Conservation (phyloP, 768 basidiomycete genomes). For the Piloderma croceum region DNA sequence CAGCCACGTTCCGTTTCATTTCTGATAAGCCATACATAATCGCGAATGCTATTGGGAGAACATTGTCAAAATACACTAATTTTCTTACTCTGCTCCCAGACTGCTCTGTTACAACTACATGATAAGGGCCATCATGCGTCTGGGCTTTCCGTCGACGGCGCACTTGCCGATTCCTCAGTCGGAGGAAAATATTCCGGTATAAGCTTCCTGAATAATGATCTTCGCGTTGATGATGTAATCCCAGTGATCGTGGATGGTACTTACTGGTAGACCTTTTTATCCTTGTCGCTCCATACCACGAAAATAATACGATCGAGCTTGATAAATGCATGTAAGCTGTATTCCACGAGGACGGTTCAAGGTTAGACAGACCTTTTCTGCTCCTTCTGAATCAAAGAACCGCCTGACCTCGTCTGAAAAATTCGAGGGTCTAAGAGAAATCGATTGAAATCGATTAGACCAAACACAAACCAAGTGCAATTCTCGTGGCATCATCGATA, state of each 20-base stretch:
- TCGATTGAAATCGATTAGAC: no score
- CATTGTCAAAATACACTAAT: no score
- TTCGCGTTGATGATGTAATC: slow-evolving; percentile 3
- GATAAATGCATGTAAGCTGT: neutral
- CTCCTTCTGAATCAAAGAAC: slow-evolving; percentile 50
- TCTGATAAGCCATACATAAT: no score
- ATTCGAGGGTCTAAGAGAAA: no score
- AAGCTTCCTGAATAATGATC: slow-evolving; percentile 35
- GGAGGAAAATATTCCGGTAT: slow-evolving; percentile 63
- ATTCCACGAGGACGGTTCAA: neutral
- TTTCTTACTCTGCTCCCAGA: no score
- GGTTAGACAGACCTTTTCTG: slow-evolving; percentile 26
- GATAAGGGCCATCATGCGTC: no score
- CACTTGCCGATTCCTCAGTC: no score
- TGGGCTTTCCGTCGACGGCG: no score
- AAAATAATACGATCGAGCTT: slow-evolving; percentile 73
- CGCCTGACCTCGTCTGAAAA: slow-evolving; percentile 46
- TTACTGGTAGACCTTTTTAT: slow-evolving; percentile 62
- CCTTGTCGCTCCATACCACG: slow-evolving; percentile 63
- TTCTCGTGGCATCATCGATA: slow-evolving; percentile 60
- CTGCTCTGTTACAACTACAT: no score
- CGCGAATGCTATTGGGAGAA: no score
- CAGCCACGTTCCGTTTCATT: no score
- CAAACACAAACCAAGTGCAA: no score
- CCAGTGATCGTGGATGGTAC: slow-evolving; percentile 20